Evolutionary conservation across 2,329 filamentous ascomycete species (phyloP).

Genomic region (Ramularia endophylla): DNA sequence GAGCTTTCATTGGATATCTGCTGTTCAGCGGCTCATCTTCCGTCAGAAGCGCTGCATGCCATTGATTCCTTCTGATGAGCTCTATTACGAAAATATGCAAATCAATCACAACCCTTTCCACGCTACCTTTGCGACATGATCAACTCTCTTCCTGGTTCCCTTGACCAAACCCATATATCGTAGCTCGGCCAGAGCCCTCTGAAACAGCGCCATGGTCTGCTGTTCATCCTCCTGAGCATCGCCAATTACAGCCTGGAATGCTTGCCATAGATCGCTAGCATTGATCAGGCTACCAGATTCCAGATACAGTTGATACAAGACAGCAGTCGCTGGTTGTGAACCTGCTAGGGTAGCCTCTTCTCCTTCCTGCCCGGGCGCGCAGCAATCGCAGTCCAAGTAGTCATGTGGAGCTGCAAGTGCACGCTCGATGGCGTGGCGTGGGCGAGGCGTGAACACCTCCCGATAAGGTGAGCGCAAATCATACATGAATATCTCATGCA

Average conservation of each 20-base stretch:
- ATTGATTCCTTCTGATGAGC: constrained; percentile 48
- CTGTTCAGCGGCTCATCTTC: constrained; percentile 67
- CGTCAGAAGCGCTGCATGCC: constrained; percentile 85
- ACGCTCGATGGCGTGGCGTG: constrained; percentile 64
- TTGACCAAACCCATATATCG: constrained; percentile 83
- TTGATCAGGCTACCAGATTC: constrained; percentile 75
- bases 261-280: constrained; percentile 71
- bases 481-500: constrained; percentile 71
- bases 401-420: constrained; percentile 68
- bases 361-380: constrained; percentile 37
- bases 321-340: constrained; percentile 63
- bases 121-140: constrained; percentile 79
- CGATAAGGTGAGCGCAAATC: constrained; percentile 63
- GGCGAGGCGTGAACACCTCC: constrained; percentile 69
- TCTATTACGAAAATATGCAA: not conserved
- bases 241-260: constrained; percentile 61
- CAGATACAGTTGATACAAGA: constrained; percentile 72
- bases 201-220: constrained; percentile 62
- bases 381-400: constrained; percentile 70
- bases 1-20: constrained; percentile 83
- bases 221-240: constrained; percentile 34
- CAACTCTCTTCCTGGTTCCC: constrained; percentile 81
- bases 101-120: constrained; percentile 64
- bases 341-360: constrained; percentile 47
- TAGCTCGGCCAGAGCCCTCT: constrained; percentile 77